Base-by-base conservation (phyloP, 225 moss, liverwort and hornwort species). In the Physcomitrellopsis africana region DNA sequence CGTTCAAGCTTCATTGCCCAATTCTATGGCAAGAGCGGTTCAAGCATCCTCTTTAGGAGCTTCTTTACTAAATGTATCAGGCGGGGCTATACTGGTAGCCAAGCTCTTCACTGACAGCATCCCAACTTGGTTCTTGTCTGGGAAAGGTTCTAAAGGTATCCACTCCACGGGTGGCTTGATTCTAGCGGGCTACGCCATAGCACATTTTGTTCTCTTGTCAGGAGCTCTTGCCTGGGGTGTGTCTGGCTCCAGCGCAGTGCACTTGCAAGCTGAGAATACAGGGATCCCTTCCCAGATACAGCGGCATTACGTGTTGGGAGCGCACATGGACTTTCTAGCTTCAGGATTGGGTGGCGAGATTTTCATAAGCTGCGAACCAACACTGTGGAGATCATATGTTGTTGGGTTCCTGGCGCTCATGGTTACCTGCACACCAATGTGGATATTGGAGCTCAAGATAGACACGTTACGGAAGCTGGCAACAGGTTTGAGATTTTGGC, bases 201-300 rank as follows among this genome's bases (percentile, higher is more conserved):
- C 94, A 5, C 92, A 92, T 18, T 96, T 96, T 71, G 96, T 88
- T 42, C 82, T 94, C 15, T 77, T 94, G 8, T 89, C 96, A 49
- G 96, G 94, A 49, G 91, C 91, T 12, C 81, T 96, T 12, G 92
- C 96, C 5, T 94, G 94, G 96, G 96, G 96, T 13, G 87, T 81
- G 13, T 77, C 86, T 0, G 75, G 84, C 11, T 74, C 87, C 9
- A 90, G 86, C 65, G 69, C 66, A 5, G 19, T 69, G 17, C 79
- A 81, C 44, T 66, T 73, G 3, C 87, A 83, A 20, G 56, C 81
- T 1, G 87, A 79, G 12, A 84, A 63, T 70, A 79, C 85, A 22
- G 91, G 91, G 9, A 89, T 92, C 62, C 95, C 95, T 3, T 51
- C 78, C 68, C 67, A 67, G 24, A 91, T 89, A 90, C 80, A 80